Conservation (phyloP, 2,329 filamentous ascomycete species). For the Penicillium brevicompactum region DNA sequence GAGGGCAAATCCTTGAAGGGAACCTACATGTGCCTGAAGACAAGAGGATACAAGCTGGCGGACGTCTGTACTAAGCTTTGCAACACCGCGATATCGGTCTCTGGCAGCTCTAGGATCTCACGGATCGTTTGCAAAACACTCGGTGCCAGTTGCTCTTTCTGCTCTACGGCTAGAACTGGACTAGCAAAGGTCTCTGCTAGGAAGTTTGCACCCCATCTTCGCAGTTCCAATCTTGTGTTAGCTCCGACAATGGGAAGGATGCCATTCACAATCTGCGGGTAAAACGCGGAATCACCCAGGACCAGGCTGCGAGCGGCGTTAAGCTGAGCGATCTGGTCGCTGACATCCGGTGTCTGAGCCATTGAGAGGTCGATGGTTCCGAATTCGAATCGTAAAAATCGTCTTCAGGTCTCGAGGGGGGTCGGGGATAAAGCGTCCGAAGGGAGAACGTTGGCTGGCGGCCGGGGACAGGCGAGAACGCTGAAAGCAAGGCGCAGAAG, state of each 20-base stretch:
- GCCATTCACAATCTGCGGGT: slow-evolving; percentile 86
- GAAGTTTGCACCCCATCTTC: slow-evolving; percentile 95
- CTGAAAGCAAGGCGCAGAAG: slow-evolving; percentile 11
- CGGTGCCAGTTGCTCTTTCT: slow-evolving; percentile 79
- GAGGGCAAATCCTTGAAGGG: slow-evolving; percentile 21
- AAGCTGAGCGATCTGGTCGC: slow-evolving; percentile 82
- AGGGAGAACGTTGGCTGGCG: slow-evolving; percentile 5
- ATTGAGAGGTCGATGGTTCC: slow-evolving; percentile 44
- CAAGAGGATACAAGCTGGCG: slow-evolving; percentile 88
- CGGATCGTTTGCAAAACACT: slow-evolving; percentile 77
- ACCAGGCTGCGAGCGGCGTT: slow-evolving; percentile 89
- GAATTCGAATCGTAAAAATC: slow-evolving; percentile 7
- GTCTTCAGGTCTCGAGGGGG: neutral
- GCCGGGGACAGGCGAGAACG: slow-evolving; percentile 13
- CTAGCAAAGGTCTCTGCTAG: slow-evolving; percentile 94
- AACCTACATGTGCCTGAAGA: slow-evolving; percentile 85
- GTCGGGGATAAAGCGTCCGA: neutral
- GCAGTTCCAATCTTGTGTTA: slow-evolving; percentile 73
- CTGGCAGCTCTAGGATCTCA: slow-evolving; percentile 68
- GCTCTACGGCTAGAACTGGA: slow-evolving; percentile 73
- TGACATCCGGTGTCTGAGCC: slow-evolving; percentile 59
- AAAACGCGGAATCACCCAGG: slow-evolving; percentile 82
- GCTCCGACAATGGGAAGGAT: slow-evolving; percentile 89
- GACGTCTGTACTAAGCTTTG: slow-evolving; percentile 85
- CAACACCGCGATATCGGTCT: slow-evolving; percentile 77